Evolutionary conservation across 2,329 filamentous ascomycete species (phyloP), one percentile per base, ranked within the genome.

Genomic region (Chaetomiaceae sp.): DNA sequence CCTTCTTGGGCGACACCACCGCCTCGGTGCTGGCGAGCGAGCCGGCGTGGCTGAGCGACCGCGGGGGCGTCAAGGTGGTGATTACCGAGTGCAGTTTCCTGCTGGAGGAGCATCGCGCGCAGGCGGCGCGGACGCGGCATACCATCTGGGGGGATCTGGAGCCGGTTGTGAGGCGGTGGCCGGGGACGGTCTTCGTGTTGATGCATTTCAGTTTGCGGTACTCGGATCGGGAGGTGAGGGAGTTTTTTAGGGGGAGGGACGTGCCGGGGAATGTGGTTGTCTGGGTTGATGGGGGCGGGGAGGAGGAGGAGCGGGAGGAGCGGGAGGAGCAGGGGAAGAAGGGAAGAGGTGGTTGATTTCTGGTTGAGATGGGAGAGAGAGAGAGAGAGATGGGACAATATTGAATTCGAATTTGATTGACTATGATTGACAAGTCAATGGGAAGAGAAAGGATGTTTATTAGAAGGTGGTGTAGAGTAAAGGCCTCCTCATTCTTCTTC

Each of bases 11-110:
- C 5, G 75, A 77, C 59, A 75, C 73, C 1, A 76, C 74, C 2
- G 67, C 72, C 4, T 60, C 62, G 14, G 70, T 69, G 4, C 64
- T 77, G 7, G 69, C 68, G 10, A 61, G 62, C 0, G 71, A 64
- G 47, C 73, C 73, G 0, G 56, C 61, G 21, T 76, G 74, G 73
- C 54, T 77, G 25, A 34, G 53, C 2, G 59, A 63, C 14, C 13
- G 2, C 5, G 29, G 14, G 0, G 72, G 66, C 0, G 68, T 76
- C 13, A 66, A 69, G 6, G 73, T 77, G 5, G 74, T 77, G 47
- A 73, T 78, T 33, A 76, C 73, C 0, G 75, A 78, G 62, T 77
- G 75, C 59, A 76, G 73, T 51, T 77, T 78, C 55, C 49, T 77
- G 27, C 66, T 66, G 27, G 69, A 73, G 34, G 66, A 71, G 58